phyloP scores from a whole-genome alignment of 1,284 basidiomycete genomes.

The Marasmius tenuissimus region DNA sequence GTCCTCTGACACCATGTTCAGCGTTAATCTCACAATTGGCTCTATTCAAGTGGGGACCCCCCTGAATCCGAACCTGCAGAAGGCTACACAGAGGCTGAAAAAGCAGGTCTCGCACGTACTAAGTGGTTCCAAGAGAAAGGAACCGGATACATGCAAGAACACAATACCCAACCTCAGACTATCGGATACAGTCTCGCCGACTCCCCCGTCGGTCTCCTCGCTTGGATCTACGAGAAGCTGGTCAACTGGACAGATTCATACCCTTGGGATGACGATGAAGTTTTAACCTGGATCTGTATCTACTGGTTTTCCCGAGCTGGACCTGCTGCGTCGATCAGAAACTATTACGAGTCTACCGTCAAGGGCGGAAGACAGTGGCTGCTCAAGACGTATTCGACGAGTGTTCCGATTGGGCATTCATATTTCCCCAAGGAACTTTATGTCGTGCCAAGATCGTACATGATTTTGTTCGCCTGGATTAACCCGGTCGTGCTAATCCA shows the following conservation, averaged over 20 bases:
- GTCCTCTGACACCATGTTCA: background rate
- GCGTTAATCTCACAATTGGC: background rate
- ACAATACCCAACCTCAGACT: constrained; percentile 54
- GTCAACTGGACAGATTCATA: constrained; percentile 48
- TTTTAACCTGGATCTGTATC: constrained; percentile 47
- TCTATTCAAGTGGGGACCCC: background rate
- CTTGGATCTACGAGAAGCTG: constrained; percentile 60
- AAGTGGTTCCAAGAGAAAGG: constrained; percentile 33
- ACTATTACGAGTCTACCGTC: constrained; percentile 33
- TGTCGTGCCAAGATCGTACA: background rate
- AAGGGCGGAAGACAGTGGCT: background rate
- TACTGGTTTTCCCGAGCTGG: constrained; percentile 49
- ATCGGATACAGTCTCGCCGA: constrained; percentile 51
- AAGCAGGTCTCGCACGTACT: constrained; percentile 29
- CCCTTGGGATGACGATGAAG: constrained; percentile 52
- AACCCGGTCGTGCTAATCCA: background rate
- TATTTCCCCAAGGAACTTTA: constrained; percentile 2
- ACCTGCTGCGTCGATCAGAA: constrained; percentile 41
- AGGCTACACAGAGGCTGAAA: constrained; percentile 31
- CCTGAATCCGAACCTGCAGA: background rate
- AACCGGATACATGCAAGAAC: constrained; percentile 40
- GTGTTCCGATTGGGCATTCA: constrained; percentile 7
- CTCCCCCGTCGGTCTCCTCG: constrained; percentile 53
- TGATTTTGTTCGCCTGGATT: background rate
- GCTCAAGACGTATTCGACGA: background rate